phyloP scores from a whole-genome alignment of 164 flowering plant genomes.

The Akebia trifoliata region DNA sequence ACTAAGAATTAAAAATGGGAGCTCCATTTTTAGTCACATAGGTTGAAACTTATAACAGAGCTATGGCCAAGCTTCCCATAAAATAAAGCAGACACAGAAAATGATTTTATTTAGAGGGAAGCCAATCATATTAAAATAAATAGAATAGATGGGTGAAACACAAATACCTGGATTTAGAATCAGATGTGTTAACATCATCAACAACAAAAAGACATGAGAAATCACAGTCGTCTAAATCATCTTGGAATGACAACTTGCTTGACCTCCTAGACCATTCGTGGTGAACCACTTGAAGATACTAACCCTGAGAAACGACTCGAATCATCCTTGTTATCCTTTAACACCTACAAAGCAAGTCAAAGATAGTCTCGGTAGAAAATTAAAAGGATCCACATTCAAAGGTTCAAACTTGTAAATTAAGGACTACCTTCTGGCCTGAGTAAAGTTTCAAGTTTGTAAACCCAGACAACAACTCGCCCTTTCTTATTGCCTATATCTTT shows the following conservation, averaged over 20 bases:
- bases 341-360: constrained; percentile 27
- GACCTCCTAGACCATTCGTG: constrained; percentile 83
- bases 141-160: constrained; percentile 7
- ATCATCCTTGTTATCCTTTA: constrained; percentile 24
- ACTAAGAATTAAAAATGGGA: too few species aligned
- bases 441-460: constrained; percentile 27
- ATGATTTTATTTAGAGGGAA: too few species aligned
- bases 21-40: too few species aligned
- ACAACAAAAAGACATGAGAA: constrained; percentile 87
- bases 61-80: too few species aligned
- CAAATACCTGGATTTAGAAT: constrained; percentile 53
- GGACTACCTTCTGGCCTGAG: constrained; percentile 56
- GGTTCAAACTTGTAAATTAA: background rate
- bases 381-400: background rate
- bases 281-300: constrained; percentile 46
- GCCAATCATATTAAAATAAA: too few species aligned
- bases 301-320: constrained; percentile 32
- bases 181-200: constrained; percentile 69
- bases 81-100: too few species aligned
- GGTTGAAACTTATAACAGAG: too few species aligned
- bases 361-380: constrained; percentile 2
- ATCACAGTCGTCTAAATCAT: constrained; percentile 76
- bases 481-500: constrained; percentile 41
- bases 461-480: constrained; percentile 45
- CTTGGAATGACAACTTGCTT: constrained; percentile 79